A percentile compares a stretch with the other conserved stretches of the same genome.
These are phyloP conservation scores for Coniochaeta prunicola DNA, from an alignment of 2,329 filamentous ascomycete species.

Conservation along the genomic window DNA sequence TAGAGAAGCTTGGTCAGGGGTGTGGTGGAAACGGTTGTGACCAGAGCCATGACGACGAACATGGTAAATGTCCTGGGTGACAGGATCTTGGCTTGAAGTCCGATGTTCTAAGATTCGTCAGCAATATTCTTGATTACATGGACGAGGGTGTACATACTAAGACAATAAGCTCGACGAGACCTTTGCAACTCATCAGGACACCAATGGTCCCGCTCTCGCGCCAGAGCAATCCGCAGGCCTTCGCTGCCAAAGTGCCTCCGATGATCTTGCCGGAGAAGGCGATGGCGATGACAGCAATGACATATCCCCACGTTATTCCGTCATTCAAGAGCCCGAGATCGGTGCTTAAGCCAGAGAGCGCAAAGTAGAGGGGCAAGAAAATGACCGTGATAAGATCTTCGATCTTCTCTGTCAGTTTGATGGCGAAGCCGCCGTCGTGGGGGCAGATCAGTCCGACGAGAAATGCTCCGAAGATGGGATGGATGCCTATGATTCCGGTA, in stretches of 20 bases:
- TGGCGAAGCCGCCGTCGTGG: constrained; percentile 82
- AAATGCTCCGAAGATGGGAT: constrained; percentile 92
- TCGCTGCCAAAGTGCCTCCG: constrained; percentile 74
- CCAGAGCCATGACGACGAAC: constrained; percentile 86
- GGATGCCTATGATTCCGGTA: constrained; percentile 82
- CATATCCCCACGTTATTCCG: constrained; percentile 83
- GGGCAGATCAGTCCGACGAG: constrained; percentile 84
- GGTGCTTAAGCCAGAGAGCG: constrained; percentile 82
- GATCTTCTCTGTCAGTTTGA: constrained; percentile 88
- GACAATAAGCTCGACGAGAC: constrained; percentile 91
- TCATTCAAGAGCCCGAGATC: constrained; percentile 76
- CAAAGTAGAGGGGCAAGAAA: constrained; percentile 88
- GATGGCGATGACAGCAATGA: constrained; percentile 71
- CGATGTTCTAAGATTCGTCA: constrained; percentile 49
- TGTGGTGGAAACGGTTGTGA: constrained; percentile 80
- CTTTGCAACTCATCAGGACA: constrained; percentile 92
- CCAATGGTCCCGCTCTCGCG: constrained; percentile 85
- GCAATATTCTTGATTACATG: not conserved
- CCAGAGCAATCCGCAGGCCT: constrained; percentile 73
- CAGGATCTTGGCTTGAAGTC: constrained; percentile 74
- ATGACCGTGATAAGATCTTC: constrained; percentile 82
- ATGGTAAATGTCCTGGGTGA: constrained; percentile 82
- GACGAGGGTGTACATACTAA: constrained; percentile 48
- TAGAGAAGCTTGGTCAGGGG: constrained; percentile 69
- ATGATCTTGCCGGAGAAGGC: constrained; percentile 82